phyloP scores from a whole-genome alignment of 169 alveolate genomes.

The Hammondia hammondi region DNA sequence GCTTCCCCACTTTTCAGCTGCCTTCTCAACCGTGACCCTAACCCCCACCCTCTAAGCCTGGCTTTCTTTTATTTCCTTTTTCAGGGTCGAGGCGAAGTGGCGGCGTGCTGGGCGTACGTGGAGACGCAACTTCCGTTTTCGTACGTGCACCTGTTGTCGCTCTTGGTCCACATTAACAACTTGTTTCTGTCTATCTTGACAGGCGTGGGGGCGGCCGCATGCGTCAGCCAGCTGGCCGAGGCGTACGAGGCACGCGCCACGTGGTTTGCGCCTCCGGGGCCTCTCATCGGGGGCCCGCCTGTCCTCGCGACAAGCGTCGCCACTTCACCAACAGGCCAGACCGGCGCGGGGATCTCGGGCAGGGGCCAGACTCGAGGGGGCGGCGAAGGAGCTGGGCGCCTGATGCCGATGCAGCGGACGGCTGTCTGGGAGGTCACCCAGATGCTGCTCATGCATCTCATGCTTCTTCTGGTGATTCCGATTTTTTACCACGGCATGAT shows the following conservation, averaged over 20 bases:
- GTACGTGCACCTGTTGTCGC: conserved; percentile 49
- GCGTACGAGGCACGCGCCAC: conserved; percentile 34
- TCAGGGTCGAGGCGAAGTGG: conserved; percentile 52
- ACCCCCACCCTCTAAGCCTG: neutral
- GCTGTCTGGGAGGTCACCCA: conserved; percentile 60
- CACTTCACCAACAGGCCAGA: neutral
- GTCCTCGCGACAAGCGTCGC: conserved; percentile 17
- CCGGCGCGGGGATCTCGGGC: neutral
- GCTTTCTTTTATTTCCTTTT: neutral
- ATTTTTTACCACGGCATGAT: conserved; percentile 62
- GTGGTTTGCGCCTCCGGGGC: neutral
- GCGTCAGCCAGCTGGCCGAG: conserved; percentile 50
- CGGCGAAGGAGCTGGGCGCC: neutral
- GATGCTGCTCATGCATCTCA: conserved; percentile 51
- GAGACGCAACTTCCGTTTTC: conserved; percentile 63
- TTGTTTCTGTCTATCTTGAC: conserved; percentile 4
- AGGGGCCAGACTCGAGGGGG: neutral
- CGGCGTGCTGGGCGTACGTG: conserved; percentile 67
- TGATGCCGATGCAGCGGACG: conserved; percentile 40
- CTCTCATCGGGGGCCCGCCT: neutral
- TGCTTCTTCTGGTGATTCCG: conserved; percentile 56
- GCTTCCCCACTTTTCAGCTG: too few species aligned
- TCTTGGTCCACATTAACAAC: conserved; percentile 28
- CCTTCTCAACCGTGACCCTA: too few species aligned
- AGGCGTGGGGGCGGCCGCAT: conserved; percentile 42